Conservation (phyloP, 1,284 basidiomycete genomes). For the Cryptococcus sp. region DNA sequence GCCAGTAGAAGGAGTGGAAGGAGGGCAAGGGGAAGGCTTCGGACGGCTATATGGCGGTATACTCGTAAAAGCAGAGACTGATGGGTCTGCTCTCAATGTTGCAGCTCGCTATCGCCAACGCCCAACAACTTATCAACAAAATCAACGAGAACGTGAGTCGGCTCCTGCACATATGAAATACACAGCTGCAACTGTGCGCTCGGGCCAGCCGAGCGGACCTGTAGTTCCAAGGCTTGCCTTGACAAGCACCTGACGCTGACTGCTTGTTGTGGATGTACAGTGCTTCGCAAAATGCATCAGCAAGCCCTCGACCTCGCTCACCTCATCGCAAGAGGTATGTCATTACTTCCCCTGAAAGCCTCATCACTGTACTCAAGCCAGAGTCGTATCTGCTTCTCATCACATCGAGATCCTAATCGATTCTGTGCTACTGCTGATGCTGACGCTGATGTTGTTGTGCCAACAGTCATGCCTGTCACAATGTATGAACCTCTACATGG, state of each 20-base stretch:
- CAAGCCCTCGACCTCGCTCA: constrained; percentile 43
- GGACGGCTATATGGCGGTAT: not conserved
- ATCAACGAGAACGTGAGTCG: constrained; percentile 54
- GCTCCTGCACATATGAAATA: not conserved
- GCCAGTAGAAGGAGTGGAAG: no score
- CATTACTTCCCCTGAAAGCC: no score
- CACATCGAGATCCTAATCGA: not conserved
- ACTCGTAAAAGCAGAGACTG: not conserved
- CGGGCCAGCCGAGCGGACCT: no score
- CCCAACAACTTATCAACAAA: constrained; percentile 54
- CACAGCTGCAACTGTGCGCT: no score
- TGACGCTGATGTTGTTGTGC: not conserved
- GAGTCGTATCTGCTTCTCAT: not conserved
- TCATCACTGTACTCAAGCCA: not conserved
- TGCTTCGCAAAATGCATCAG: constrained; percentile 54
- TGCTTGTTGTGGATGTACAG: constrained; percentile 23
- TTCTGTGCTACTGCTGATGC: not conserved
- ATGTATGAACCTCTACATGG: constrained; percentile 54
- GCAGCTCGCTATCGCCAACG: constrained; percentile 51
- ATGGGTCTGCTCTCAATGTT: no score
- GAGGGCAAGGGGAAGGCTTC: no score
- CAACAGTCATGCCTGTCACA: constrained; percentile 48
- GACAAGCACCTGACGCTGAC: no score
- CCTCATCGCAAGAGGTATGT: constrained; percentile 48
- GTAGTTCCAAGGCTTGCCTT: no score